Evolutionary conservation across 768 basidiomycete species (phyloP), one percentile per base, ranked within the genome.

Genomic region (Glaciozyma antarctica): DNA sequence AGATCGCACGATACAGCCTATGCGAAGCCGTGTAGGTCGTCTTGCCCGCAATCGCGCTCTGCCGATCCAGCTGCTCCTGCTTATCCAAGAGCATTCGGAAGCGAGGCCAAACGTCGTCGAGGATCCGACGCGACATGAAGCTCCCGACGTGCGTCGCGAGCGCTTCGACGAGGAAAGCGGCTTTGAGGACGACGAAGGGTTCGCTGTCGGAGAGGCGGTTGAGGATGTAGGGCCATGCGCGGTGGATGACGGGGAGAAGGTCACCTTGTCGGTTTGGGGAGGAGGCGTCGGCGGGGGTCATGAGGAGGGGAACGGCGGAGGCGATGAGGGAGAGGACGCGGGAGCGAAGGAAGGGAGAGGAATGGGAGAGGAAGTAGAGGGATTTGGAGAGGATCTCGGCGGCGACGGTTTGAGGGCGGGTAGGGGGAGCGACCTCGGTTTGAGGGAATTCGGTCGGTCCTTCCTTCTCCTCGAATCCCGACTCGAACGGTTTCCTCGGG

Each of bases 61-160:
- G 77, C 48, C 80, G 74, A 69, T 94, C 90, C 13, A 81, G 83
- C n/a, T 75, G 76, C 62, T 85, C 83, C 26, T 91, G 80, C 24
- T 78, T 79, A 3, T 75, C 76, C 47, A 97, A 77, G 63, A 95
- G 80, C 13, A 68, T 72, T 47, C 78, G 79, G 74, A 94, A 88
- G 49, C 81, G 83, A 1, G 94, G 94, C 93, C 94, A 98, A 24
- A 91, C 82, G 68, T 97, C 88, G 69, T 95, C 90, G 84, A 92
- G 87, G 41, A 98, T 82, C 61, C 88, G 80, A 43, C 84, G 80
- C 57, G 82, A 82, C 88, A 98, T 93, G 77, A 89, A 95, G 61
- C 82, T 83, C 30, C 93, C 95, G 32, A 85, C 82, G 69, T 88
- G 80, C 45, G 73, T 77, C 0, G 84, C 82, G 47, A 99, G 79